Base-by-base conservation (phyloP, 164 flowering plant species). In the Chloranthus sessilifolius region DNA sequence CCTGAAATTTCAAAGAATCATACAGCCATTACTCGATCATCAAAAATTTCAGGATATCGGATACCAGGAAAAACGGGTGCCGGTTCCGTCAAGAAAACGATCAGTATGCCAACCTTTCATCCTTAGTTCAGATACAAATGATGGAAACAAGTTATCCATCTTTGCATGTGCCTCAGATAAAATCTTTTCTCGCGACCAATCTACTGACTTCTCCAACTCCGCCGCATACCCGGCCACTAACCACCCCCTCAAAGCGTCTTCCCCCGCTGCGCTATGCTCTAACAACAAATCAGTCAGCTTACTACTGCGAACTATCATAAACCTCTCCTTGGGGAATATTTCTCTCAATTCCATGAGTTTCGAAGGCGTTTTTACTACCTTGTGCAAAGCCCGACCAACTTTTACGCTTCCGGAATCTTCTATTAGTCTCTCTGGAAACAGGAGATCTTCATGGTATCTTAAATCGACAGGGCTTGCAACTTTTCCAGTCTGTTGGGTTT, bases 81-180 rank as follows among this genome's bases (percentile, higher is more conserved):
- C 96, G 1, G 80, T 69, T 55, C 96, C 96, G 71, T 86, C 95
- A 7, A 88, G 81, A 64, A 92, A 92, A 4, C 80, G 80, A 67
- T 92, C 98, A 4, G 96, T 88, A 65, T 92, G 91, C 98, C 98
- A 88, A 8, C 98, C 96, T 71, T 82, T 92, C 14, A 53, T 67
- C 64, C 75, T 83, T 49, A 88, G 56, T 68, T 79, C 66, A 3
- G 81, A 66, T 29, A 92, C 25, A 59, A 92, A 79, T 1, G 79
- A 64, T 17, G 80, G 55, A 58, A 80, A 85, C 10, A 67, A 64
- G 19, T 24, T 43, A 43, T 69, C 67, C 85, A 79, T 76, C 61
- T 77, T 82, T 46, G 68, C 78, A 53, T 85, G 85, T n/a, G 95
- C 95, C 33, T 76, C 80, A 46, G 39, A 55, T 53, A 81, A 45